Conservation (phyloP, 2,329 filamentous ascomycete species). For the Madurella mycetomatis region DNA sequence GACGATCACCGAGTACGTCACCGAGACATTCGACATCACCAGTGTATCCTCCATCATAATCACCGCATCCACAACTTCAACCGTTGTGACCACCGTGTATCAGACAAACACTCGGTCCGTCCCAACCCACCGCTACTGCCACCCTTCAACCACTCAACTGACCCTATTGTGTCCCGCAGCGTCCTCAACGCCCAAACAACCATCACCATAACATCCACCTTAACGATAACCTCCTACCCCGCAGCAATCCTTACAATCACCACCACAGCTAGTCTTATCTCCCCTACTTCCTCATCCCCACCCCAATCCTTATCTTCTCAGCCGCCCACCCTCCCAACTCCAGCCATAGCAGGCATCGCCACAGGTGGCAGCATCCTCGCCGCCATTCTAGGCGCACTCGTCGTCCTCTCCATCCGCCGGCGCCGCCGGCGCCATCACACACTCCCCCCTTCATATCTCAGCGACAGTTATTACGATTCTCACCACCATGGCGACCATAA, state of each 20-base stretch:
- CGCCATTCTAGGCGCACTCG: slow-evolving; percentile 16
- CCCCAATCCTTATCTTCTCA: not conserved
- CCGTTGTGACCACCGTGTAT: slow-evolving; percentile 17
- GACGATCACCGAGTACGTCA: slow-evolving; percentile 17
- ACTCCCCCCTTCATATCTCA: not conserved
- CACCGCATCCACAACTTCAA: slow-evolving; percentile 19
- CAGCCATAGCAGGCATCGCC: slow-evolving; percentile 21
- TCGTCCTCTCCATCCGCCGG: slow-evolving; percentile 21
- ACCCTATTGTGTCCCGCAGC: slow-evolving; percentile 3
- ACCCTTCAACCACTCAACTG: not conserved
- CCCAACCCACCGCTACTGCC: not conserved
- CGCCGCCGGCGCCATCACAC: slow-evolving; percentile 11
- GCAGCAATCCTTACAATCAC: slow-evolving; percentile 18
- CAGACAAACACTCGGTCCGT: slow-evolving; percentile 21
- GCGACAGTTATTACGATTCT: slow-evolving; percentile 1
- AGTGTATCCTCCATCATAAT: slow-evolving; percentile 13
- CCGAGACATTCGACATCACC: slow-evolving; percentile 12
- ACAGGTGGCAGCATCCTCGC: slow-evolving; percentile 15
- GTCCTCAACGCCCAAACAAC: slow-evolving; percentile 23
- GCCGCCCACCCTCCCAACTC: slow-evolving; percentile 11
- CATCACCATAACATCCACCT: slow-evolving; percentile 20
- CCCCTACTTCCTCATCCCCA: slow-evolving; percentile 2
- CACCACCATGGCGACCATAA: not conserved
- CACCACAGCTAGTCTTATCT: slow-evolving; percentile 16
- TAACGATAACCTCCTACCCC: slow-evolving; percentile 20